Base-by-base conservation (phyloP, 305 asterid species). In the Plantago coronopus region DNA sequence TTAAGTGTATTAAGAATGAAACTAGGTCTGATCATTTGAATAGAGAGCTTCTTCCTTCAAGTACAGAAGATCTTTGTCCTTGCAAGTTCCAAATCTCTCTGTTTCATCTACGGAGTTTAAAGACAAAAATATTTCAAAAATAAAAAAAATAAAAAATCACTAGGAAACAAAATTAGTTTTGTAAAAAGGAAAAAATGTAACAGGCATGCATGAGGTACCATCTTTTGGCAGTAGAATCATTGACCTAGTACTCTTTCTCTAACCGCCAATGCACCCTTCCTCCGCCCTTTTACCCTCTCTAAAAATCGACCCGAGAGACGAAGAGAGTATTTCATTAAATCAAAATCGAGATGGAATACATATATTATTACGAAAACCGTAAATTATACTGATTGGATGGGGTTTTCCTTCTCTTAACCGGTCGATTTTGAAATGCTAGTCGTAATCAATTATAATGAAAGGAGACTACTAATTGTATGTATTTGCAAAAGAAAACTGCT, bases 201-300 rank as follows among this genome's bases (percentile, higher is more conserved):
- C 12, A 69, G 56, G 25, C 42, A 60, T 22, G 61, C 53, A 22
- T 15, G 78, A 69, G 77, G 84, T 83, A 78, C n/a, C n/a, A n/a
- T 59, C 74, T 67, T 50, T 72, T 66, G 15, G 70, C 72, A 67
- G 77, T 65, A 68, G 79, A 83, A 81, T 74, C 77, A 77, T 76
- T 55, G 10, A 83, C 88, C 90, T 74, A 81, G 73, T 74, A 58
- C 73, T 61, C 71, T 67, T 74, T 74, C 78, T 70, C 65, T 74
- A 82, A 85, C 96, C 80, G 80, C 80, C 82, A 80, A 72, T 74
- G 72, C 40, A 61, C 69, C 78, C 70, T 63, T 59, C 79, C 82
- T 86, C 94, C 91, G 68, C 40, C 72, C 60, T 70, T 34, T 56
- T 1, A 61, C 71, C 70, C 68, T 59, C 65, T 37, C 34, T 7